Conservation (phyloP, 1,139 yeast genomes). For the Taphrina pruni region DNA sequence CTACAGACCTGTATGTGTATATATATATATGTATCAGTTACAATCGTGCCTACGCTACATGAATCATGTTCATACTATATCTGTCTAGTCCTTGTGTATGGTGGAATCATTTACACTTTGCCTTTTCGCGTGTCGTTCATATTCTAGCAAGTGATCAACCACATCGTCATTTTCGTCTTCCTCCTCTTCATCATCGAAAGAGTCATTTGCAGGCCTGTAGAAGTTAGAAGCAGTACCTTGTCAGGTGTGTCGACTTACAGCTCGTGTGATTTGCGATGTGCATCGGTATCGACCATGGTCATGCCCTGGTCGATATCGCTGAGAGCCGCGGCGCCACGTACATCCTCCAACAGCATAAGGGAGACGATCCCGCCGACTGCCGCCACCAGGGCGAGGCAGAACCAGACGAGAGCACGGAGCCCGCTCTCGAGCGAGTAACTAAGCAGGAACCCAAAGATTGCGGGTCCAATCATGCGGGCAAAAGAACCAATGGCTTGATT, state of each 20-base stretch:
- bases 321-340: conserved; percentile 3
- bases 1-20: no score
- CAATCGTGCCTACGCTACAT: not conserved
- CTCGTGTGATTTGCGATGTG: conserved; percentile 11
- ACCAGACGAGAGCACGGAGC: conserved; percentile 25
- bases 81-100: not conserved
- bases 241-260: not conserved
- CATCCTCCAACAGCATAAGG: conserved; percentile 25
- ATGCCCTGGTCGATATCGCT: conserved; percentile 23
- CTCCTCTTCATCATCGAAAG: not conserved
- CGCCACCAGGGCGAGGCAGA: conserved; percentile 10
- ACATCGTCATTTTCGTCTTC: conserved; percentile 9
- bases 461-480: conserved; percentile 66
- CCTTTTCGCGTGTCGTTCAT: not conserved
- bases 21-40: not conserved
- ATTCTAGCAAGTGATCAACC: conserved; percentile 9
- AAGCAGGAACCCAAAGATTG: conserved; percentile 35
- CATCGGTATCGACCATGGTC: not conserved
- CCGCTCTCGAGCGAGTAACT: conserved; percentile 28
- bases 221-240: not conserved
- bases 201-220: not conserved
- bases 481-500: conserved; percentile 57
- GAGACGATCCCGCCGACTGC: conserved; percentile 28
- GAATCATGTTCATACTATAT: not conserved
- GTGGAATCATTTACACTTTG: not conserved